phyloP scores from a whole-genome alignment of 2,329 filamentous ascomycete species.

The Curvularia sp. region DNA sequence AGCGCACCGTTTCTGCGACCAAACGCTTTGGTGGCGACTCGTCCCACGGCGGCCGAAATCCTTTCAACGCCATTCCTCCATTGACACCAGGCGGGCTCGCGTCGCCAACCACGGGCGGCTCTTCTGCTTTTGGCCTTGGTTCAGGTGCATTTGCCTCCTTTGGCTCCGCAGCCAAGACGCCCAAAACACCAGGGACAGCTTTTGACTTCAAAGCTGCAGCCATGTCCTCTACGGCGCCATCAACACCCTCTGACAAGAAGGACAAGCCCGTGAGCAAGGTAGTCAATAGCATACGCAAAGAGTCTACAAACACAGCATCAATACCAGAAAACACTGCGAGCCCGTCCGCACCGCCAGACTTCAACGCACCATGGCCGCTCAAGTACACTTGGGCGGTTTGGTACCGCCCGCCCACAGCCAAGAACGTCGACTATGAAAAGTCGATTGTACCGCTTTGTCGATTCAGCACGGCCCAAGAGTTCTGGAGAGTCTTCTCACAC shows the following conservation, averaged over 20 bases:
- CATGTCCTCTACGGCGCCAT: slow-evolving; percentile 55
- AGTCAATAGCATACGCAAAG: slow-evolving; percentile 47
- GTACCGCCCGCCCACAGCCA: slow-evolving; percentile 95
- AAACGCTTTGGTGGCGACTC: slow-evolving; percentile 80
- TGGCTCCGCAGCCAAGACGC: slow-evolving; percentile 80
- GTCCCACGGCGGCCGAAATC: slow-evolving; percentile 78
- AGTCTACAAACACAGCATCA: slow-evolving; percentile 37
- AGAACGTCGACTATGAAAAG: slow-evolving; percentile 98
- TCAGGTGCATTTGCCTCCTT: slow-evolving; percentile 98
- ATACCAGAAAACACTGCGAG: slow-evolving; percentile 50
- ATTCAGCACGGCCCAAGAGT: slow-evolving; percentile 84
- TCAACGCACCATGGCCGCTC: slow-evolving; percentile 61
- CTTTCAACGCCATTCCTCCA: slow-evolving; percentile 78
- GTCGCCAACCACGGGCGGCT: slow-evolving; percentile 78
- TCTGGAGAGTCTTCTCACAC: slow-evolving; percentile 88
- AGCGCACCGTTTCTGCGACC: slow-evolving; percentile 69
- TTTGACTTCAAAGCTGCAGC: slow-evolving; percentile 75
- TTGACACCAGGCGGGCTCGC: slow-evolving; percentile 70
- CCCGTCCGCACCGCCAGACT: slow-evolving; percentile 50
- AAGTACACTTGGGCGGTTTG: slow-evolving; percentile 94
- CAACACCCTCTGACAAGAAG: slow-evolving; percentile 69
- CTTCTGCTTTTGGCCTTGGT: slow-evolving; percentile 90
- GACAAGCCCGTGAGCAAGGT: slow-evolving; percentile 44
- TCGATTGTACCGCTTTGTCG: slow-evolving; percentile 86
- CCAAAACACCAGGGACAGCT: slow-evolving; percentile 81